Base-by-base conservation (phyloP, 1,139 yeast genomes). In the Candida albicans region DNA sequence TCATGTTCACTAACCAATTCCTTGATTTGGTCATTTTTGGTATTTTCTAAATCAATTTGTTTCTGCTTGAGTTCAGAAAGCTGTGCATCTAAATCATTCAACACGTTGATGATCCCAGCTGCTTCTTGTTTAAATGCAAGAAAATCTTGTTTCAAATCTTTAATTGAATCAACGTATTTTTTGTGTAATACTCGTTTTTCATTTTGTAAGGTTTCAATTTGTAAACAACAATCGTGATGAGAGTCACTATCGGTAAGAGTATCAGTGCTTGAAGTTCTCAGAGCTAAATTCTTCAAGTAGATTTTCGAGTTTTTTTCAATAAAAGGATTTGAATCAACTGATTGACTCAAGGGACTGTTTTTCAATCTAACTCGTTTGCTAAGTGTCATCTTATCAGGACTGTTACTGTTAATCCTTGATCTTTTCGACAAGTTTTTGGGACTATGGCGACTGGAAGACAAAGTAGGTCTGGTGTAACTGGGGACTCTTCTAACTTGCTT, bases 391-490 rank as follows among this genome's bases (percentile, higher is more conserved):
- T 10, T 33, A 15, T 32, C 30, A 2, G 37, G 28, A 26, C 37
- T 33, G n/a, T 32, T 15, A 11, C 27, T 10, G 7, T 13, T 15
- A 13, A 8, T 12, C 31, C 39, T 37, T 30, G 39, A 37, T 27
- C 40, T 34, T 18, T 32, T 28, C 33, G 15, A 7, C 62, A 22
- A 15, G 15, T 44, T 42, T 8, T 13, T 13, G 5, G 47, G 47
- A 33, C 44, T 38, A 36, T 44, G 45, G 27, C 46, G 33, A 11
- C 37, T 42, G 2, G 47, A 50, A 8, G 67, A 47, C 6, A 54
- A 45, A 0, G 73, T 67, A 11, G 73, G 71, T 40, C 57, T 57
- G 3, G 73, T 67, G 41, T 68, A 65, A 50, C 58, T 55, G 9
- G 69, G 69, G 26, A 57, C 39, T 18, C 33, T 42, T 35, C 44